These are phyloP conservation scores for Zizania palustris DNA, from an alignment of 202 grass and related monocot species.

Conservation along the genomic window DNA sequence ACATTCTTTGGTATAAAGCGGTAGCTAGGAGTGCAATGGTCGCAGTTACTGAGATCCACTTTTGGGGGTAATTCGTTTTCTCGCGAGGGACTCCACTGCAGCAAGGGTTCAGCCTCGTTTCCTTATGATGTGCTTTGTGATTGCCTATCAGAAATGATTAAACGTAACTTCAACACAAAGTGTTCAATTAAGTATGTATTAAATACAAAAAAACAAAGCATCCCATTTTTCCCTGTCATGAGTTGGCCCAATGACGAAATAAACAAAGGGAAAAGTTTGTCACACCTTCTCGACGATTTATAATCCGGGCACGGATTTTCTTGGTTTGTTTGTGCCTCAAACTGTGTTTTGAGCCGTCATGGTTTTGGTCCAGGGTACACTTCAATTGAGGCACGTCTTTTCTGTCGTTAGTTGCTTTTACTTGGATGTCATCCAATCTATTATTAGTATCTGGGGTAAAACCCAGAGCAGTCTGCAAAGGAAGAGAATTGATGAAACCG, in stretches of 20 bases:
- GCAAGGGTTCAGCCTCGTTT: constrained; percentile 44
- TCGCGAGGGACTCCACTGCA: constrained; percentile 38
- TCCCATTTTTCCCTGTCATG: too few species aligned
- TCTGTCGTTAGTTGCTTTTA: background rate
- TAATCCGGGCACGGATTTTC: background rate
- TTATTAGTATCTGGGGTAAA: constrained; percentile 32
- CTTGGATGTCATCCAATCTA: constrained; percentile 16
- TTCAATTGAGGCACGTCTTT: background rate
- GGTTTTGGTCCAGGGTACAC: background rate
- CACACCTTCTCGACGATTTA: constrained; percentile 26
- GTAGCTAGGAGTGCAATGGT: constrained; percentile 42
- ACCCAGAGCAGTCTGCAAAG: background rate
- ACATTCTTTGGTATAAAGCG: constrained; percentile 43
- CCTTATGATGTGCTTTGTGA: constrained; percentile 21
- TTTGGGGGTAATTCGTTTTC: constrained; percentile 38
- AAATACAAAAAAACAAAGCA: background rate
- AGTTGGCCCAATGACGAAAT: background rate
- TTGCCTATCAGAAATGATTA: constrained; percentile 10
- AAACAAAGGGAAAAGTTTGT: background rate
- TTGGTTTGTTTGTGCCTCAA: background rate
- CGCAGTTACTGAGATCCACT: constrained; percentile 18
- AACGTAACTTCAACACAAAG: constrained; percentile 20
- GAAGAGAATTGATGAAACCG: background rate
- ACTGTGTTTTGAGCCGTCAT: background rate
- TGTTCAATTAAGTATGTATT: background rate